phyloP scores from a whole-genome alignment of 2,329 filamentous ascomycete genomes.

The Pestalotiopsis sp. region DNA sequence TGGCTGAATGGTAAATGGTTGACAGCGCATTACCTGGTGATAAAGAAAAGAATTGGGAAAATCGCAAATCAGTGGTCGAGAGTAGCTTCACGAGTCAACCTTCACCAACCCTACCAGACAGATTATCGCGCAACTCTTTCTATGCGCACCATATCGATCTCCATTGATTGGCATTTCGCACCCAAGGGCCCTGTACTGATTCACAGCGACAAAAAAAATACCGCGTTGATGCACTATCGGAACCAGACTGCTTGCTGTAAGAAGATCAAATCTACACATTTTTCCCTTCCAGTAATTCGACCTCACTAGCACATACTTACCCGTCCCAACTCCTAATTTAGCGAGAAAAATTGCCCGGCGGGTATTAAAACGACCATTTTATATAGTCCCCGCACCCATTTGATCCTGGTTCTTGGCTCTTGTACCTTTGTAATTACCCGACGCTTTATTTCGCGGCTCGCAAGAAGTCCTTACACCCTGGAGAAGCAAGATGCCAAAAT shows the following conservation, averaged over 20 bases:
- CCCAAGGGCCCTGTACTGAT: too few relatives aligned
- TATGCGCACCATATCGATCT: too few relatives aligned
- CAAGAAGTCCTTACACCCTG: background rate
- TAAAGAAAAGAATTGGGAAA: background rate
- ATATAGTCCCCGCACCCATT: background rate
- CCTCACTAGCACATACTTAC: background rate
- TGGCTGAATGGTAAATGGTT: background rate
- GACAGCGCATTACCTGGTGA: background rate
- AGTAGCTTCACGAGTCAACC: too few relatives aligned
- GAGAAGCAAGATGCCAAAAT: background rate
- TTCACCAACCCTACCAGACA: too few relatives aligned
- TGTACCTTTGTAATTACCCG: background rate
- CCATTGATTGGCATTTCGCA: too few relatives aligned
- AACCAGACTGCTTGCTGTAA: background rate
- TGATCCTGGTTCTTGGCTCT: background rate
- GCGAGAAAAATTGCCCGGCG: background rate
- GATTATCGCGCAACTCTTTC: too few relatives aligned
- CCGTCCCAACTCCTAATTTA: background rate
- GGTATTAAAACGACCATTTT: background rate
- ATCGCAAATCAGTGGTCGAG: too few relatives aligned
- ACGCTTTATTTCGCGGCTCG: background rate
- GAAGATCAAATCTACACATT: background rate
- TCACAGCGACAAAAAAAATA: too few relatives aligned
- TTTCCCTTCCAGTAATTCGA: background rate
- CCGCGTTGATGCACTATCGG: background rate